These are phyloP conservation scores for Peniophora sp. DNA, from an alignment of 1,284 basidiomycete genomes.

Conservation along the genomic window DNA sequence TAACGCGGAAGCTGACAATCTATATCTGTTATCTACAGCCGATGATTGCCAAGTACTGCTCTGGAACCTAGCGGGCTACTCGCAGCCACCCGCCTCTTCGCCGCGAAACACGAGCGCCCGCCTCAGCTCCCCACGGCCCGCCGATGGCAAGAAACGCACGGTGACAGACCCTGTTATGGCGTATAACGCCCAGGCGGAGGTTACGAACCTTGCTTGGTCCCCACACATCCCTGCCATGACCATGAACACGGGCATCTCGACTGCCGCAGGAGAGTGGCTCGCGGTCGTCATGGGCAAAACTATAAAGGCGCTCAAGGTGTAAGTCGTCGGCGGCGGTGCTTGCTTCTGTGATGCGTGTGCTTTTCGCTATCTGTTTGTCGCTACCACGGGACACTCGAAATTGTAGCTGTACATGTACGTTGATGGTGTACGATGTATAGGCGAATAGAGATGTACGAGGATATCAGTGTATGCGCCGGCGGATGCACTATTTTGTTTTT, in stretches of 20 bases:
- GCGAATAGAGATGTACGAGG: too few species aligned
- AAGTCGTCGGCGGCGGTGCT: conserved; percentile 1
- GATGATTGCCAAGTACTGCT: conserved; percentile 88
- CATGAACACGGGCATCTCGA: conserved; percentile 65
- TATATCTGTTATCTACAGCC: conserved; percentile 34
- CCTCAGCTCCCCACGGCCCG: conserved; percentile 64
- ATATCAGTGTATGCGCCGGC: too few species aligned
- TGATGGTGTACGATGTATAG: too few species aligned
- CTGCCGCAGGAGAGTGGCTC: conserved; percentile 82
- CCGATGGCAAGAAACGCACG: conserved; percentile 64
- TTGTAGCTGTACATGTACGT: not conserved
- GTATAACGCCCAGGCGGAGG: conserved; percentile 73
- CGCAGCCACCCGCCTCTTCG: conserved; percentile 46
- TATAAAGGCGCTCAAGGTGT: conserved; percentile 79
- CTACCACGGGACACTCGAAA: not conserved
- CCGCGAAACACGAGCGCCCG: conserved; percentile 56
- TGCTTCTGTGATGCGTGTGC: not conserved
- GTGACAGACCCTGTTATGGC: conserved; percentile 75
- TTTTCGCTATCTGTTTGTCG: conserved; percentile 1
- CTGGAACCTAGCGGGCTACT: conserved; percentile 75
- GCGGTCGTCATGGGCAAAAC: conserved; percentile 80
- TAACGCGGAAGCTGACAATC: not conserved
- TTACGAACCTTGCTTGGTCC: conserved; percentile 86
- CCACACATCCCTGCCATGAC: conserved; percentile 68
- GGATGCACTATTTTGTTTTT: too few species aligned